Evolutionary conservation across 345 rosid species (phyloP).

Genomic region (Acer saccharum): DNA sequence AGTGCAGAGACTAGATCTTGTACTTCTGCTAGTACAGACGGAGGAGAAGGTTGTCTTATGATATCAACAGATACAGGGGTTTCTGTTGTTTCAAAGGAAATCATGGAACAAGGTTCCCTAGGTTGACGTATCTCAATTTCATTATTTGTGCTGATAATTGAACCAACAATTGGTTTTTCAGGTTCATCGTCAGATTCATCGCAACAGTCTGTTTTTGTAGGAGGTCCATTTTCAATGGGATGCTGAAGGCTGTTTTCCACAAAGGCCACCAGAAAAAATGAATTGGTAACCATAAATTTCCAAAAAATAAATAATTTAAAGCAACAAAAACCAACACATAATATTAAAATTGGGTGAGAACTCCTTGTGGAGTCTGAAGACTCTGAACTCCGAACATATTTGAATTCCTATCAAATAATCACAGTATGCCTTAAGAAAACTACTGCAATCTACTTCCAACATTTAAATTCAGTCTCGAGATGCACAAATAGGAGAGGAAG

Average conservation of each 20-base stretch:
- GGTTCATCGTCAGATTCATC: conserved; percentile 36
- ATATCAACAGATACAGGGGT: conserved; percentile 40
- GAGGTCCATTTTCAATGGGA: conserved; percentile 41
- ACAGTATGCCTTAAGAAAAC: conserved; percentile 19
- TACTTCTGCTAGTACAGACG: conserved; percentile 91
- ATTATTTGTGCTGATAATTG: conserved; percentile 30
- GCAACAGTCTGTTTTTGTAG: conserved; percentile 35
- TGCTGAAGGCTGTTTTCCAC: conserved; percentile 48
- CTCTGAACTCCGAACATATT: neutral
- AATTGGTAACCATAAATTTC: conserved; percentile 16
- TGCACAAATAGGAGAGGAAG: neutral
- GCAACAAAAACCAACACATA: neutral
- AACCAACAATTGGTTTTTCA: conserved; percentile 44
- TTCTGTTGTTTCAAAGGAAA: conserved; percentile 85
- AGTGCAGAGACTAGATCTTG: conserved; percentile 66
- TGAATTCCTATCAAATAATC: neutral
- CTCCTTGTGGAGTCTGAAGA: neutral
- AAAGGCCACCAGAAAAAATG: conserved; percentile 27
- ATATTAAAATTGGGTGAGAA: neutral
- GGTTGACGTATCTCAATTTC: conserved; percentile 36
- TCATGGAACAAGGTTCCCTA: conserved; percentile 73
- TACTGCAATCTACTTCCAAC: conserved; percentile 4
- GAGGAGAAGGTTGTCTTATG: conserved; percentile 93
- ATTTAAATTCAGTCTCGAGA: neutral
- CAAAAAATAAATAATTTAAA: conserved; percentile 2